These are phyloP conservation scores for Blastobotrys malaysiensis DNA, from an alignment of 1,139 yeast genomes.

Conservation along the genomic window DNA sequence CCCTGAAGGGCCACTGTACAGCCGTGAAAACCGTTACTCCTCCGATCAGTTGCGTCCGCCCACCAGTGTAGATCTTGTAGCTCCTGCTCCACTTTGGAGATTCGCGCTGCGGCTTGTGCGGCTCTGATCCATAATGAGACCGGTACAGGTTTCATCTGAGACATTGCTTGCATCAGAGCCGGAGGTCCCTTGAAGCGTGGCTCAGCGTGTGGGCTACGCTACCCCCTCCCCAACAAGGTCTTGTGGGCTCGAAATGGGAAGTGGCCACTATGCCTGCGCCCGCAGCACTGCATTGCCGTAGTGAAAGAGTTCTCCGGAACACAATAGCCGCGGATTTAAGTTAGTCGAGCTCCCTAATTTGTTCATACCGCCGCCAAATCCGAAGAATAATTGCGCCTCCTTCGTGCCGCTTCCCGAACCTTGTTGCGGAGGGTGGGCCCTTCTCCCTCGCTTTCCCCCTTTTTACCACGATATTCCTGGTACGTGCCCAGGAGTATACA, in stretches of 20 bases:
- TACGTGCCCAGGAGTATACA: neutral
- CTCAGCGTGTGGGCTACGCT: neutral
- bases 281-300: neutral
- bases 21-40: too few relatives aligned
- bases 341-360: neutral
- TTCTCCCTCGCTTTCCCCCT: neutral
- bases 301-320: neutral
- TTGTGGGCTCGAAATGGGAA: neutral
- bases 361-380: neutral
- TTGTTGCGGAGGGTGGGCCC: neutral
- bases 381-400: neutral
- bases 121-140: neutral
- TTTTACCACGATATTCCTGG: neutral
- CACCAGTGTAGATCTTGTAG: neutral
- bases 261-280: neutral
- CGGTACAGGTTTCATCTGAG: neutral
- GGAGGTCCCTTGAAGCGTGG: neutral
- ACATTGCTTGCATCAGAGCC: neutral
- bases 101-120: neutral
- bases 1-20: too few relatives aligned
- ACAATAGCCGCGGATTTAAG: neutral
- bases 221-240: neutral
- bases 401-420: neutral
- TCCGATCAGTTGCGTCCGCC: neutral
- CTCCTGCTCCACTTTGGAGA: neutral